phyloP scores from a whole-genome alignment of 495 filamentous ascomycete genomes.

The Margaritispora aquatica region DNA sequence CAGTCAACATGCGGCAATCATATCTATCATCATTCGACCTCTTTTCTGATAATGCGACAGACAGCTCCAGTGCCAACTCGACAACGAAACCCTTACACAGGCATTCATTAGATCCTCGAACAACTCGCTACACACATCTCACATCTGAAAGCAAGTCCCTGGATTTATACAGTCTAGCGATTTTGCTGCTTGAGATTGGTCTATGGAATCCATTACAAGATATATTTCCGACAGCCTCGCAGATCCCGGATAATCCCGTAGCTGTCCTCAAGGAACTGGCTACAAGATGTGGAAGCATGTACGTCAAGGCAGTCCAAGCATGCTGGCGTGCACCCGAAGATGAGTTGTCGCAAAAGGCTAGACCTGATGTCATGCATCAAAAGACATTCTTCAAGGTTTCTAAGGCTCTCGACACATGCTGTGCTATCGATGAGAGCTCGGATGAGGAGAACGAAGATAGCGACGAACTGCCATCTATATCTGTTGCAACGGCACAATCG shows the following conservation, averaged over 20 bases:
- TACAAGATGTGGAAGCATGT: constrained; percentile 67
- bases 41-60: constrained; percentile 59
- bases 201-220: constrained; percentile 76
- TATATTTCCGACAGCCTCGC: constrained; percentile 35
- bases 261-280: constrained; percentile 51
- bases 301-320: constrained; percentile 73
- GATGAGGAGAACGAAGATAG: constrained; percentile 18
- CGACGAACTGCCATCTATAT: constrained; percentile 16
- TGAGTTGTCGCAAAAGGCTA: constrained; percentile 33
- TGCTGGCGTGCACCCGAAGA: constrained; percentile 74
- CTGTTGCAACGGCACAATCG: constrained; percentile 1
- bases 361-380: constrained; percentile 32
- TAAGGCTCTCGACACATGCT: constrained; percentile 34
- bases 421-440: constrained; percentile 30
- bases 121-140: constrained; percentile 43
- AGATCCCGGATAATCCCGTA: constrained; percentile 22
- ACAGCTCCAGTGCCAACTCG: constrained; percentile 23
- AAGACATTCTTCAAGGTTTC: constrained; percentile 35
- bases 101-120: constrained; percentile 68
- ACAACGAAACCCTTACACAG: constrained; percentile 48
- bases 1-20: constrained; percentile 64
- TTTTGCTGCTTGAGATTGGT: constrained; percentile 80
- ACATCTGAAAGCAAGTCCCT: constrained; percentile 50
- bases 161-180: constrained; percentile 79
- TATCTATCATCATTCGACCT: constrained; percentile 77